These are phyloP conservation scores for Penicillium cinerascens DNA, from an alignment of 495 filamentous ascomycete species.

Conservation along the genomic window DNA sequence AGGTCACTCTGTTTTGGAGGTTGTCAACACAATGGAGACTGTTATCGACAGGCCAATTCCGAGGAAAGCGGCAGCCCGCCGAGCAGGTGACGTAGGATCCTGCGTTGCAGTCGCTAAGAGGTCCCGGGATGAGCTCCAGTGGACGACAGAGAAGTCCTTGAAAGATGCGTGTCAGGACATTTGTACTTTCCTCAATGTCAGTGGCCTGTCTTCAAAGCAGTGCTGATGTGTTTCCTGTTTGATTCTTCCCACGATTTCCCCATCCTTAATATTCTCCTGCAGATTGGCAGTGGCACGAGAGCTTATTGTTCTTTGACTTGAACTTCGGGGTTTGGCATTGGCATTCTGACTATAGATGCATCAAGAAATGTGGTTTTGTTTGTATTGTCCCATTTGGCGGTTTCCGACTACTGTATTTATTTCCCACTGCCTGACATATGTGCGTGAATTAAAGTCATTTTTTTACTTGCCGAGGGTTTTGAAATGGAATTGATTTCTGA, in stretches of 20 bases:
- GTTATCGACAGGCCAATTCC: constrained; percentile 40
- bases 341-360: constrained; percentile 12
- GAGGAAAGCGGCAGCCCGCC: constrained; percentile 65
- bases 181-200: constrained; percentile 61
- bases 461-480: too few species aligned
- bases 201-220: constrained; percentile 28
- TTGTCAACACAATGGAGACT: constrained; percentile 45
- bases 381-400: background rate
- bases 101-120: constrained; percentile 75
- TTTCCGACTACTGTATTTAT: background rate
- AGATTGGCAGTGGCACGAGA: background rate
- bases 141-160: constrained; percentile 81
- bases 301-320: constrained; percentile 2
- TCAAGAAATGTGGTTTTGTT: constrained; percentile 6
- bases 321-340: constrained; percentile 6
- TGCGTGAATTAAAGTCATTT: background rate
- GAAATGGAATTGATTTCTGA: too few species aligned
- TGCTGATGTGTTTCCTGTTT: background rate
- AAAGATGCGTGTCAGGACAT: constrained; percentile 81
- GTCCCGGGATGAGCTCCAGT: constrained; percentile 80
- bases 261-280: constrained; percentile 10
- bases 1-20: constrained; percentile 51
- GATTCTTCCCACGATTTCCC: constrained; percentile 2
- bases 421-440: background rate
- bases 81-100: constrained; percentile 77